Base-by-base conservation (phyloP, 129 eudicot species). In the Rutidosis leptorrhynchoides region DNA sequence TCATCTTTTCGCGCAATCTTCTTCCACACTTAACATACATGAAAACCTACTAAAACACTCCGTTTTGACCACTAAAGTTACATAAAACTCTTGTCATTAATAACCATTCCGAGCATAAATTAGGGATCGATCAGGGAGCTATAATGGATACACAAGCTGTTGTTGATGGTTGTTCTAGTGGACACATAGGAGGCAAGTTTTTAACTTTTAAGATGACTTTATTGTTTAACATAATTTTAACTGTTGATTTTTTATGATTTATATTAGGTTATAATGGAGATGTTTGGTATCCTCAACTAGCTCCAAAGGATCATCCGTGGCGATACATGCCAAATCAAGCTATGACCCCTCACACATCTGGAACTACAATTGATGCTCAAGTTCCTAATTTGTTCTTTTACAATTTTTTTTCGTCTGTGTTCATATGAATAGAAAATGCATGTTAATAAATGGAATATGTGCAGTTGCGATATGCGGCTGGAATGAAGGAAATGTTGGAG, bases 141-240 rank as follows among this genome's bases (percentile, higher is more conserved):
- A 82, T 94, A 67, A 94, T 94, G 99, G 99, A 94, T 74, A 94
- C 96, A n/a, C 97, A 94, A 73, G 99, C 99, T 58, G 99, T 94
- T 69, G 99, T 64, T 68, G 97, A 94, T 89, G 99, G 85, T 22
- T 89, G 96, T 62, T 65, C 81, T 26, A 94, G 93, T 69, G 99
- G 99, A 48, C 97, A 94, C 65, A 86, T 94, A 49, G 99, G 78
- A 72, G 99, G 99, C 77, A 77, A 71, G 85, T 69, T 64, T 52
- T 14, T 20, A 28, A 30, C 28, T 61, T 49, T 32, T 7, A 30
- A 25, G 61, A 24, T 30, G 3, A 5, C 3, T 67, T n/a, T 29
- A 66, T 28, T 16, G 14, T 49, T 65, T 28, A 52, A 14, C 25
- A 40, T 2, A n/a, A 35, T 3, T 7, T 33, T 32, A 67, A 62